These are phyloP conservation scores for Erodium trifolium DNA, from an alignment of 441 rosid genomes.

Conservation along the genomic window DNA sequence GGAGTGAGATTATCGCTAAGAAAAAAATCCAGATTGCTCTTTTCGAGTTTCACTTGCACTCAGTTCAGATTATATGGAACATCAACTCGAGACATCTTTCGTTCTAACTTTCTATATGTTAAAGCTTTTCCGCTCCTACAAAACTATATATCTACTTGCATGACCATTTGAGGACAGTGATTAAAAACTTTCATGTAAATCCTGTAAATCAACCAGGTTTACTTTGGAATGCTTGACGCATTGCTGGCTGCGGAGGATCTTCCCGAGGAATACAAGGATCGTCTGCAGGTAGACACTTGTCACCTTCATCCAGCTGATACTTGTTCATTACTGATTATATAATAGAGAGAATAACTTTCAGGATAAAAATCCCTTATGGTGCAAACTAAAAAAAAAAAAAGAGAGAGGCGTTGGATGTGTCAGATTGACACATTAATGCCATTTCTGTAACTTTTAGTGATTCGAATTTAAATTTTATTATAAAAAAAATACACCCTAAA, in stretches of 20 bases:
- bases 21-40: background rate
- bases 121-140: background rate
- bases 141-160: background rate
- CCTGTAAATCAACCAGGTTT: constrained; percentile 33
- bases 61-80: background rate
- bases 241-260: constrained; percentile 61
- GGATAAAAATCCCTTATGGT: too few relatives aligned
- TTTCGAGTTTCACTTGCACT: background rate
- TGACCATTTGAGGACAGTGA: background rate
- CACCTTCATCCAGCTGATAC: background rate
- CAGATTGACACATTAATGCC: too few relatives aligned
- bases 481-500: too few relatives aligned
- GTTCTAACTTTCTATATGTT: constrained; percentile 7
- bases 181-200: background rate
- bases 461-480: too few relatives aligned
- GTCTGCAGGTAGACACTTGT: constrained; percentile 41
- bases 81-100: background rate
- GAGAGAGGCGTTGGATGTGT: too few relatives aligned
- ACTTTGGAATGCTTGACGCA: constrained; percentile 81
- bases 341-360: too few relatives aligned
- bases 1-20: too few relatives aligned
- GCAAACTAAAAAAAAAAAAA: too few relatives aligned
- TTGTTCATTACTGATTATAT: background rate
- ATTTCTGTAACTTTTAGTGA: too few relatives aligned
- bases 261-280: constrained; percentile 62